phyloP scores from a whole-genome alignment of 2,329 filamentous ascomycete species.

The Zymoseptoria ardabiliae region DNA sequence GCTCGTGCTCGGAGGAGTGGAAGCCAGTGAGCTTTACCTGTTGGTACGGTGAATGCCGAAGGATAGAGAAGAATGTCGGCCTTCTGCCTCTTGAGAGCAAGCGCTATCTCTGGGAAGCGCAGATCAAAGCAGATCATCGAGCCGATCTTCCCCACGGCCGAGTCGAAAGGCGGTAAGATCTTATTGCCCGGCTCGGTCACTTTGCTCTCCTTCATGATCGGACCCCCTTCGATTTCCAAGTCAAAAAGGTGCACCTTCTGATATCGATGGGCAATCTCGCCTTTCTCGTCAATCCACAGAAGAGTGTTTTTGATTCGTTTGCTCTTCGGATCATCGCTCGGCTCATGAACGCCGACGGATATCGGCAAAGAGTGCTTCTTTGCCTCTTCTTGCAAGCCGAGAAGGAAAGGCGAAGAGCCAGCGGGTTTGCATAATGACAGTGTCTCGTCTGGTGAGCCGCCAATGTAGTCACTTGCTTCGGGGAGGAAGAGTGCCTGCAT shows the following conservation, averaged over 20 bases:
- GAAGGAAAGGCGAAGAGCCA: constrained; percentile 62
- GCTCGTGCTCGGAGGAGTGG: constrained; percentile 69
- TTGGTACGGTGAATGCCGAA: constrained; percentile 82
- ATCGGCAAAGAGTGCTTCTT: constrained; percentile 58
- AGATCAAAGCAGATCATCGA: constrained; percentile 86
- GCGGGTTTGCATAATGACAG: constrained; percentile 63
- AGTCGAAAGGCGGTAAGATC: constrained; percentile 65
- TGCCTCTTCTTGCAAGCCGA: constrained; percentile 64
- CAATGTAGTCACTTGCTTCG: constrained; percentile 87
- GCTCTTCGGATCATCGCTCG: constrained; percentile 42
- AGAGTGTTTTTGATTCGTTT: constrained; percentile 56
- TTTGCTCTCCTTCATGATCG: constrained; percentile 54
- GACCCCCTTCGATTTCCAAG: constrained; percentile 45
- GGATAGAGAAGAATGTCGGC: constrained; percentile 80
- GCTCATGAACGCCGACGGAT: constrained; percentile 82
- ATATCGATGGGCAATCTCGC: constrained; percentile 58
- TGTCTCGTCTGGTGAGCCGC: constrained; percentile 58
- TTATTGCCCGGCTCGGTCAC: constrained; percentile 60
- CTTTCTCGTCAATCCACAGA: constrained; percentile 58
- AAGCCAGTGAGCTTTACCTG: constrained; percentile 81
- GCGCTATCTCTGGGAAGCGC: constrained; percentile 68
- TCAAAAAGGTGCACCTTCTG: constrained; percentile 83
- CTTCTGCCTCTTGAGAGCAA: constrained; percentile 57
- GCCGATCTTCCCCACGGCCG: constrained; percentile 66
- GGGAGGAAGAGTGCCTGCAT: constrained; percentile 77